Percentiles rank a stretch among this genome's conserved stretches.
These are phyloP conservation scores for Trichosporon inkin DNA, from an alignment of 1,284 basidiomycete species.

Conservation along the genomic window DNA sequence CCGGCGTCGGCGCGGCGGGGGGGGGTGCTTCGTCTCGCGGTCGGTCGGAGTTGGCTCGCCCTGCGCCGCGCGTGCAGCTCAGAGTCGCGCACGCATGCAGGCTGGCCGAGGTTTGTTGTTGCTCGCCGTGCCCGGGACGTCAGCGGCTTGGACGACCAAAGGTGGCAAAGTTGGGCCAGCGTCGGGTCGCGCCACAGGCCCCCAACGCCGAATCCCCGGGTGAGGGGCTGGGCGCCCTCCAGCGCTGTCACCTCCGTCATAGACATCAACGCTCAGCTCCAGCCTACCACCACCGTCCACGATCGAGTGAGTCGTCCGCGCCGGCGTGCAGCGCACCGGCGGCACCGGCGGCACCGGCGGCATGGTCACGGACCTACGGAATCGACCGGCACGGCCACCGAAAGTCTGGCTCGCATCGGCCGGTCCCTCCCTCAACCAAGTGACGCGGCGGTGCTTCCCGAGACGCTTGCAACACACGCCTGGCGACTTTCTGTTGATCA, in stretches of 20 bases:
- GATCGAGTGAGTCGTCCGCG: conserved; percentile 3
- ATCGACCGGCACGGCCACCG: background rate
- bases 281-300: conserved; percentile 5
- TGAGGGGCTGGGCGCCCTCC: conserved; percentile 2
- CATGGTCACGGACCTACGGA: background rate
- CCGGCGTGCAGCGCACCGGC: background rate
- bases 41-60: background rate
- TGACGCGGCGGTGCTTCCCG: conserved; percentile 2
- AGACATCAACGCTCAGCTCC: conserved; percentile 7
- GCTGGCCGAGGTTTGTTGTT: background rate
- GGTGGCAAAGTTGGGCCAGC: background rate
- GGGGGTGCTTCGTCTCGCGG: too few species aligned
- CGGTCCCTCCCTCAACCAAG: background rate
- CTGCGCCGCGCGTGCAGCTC: background rate
- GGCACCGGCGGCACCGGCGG: background rate
- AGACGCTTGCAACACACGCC: background rate
- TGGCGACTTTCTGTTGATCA: background rate
- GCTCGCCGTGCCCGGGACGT: background rate
- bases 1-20: too few species aligned
- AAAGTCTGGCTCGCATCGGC: background rate
- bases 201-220: conserved; percentile 5
- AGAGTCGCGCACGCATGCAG: background rate
- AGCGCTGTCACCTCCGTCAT: conserved; percentile 8
- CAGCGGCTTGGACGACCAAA: background rate
- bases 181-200: background rate